phyloP scores from a whole-genome alignment of 768 basidiomycete genomes.

The Rhizopogon vesiculosus region DNA sequence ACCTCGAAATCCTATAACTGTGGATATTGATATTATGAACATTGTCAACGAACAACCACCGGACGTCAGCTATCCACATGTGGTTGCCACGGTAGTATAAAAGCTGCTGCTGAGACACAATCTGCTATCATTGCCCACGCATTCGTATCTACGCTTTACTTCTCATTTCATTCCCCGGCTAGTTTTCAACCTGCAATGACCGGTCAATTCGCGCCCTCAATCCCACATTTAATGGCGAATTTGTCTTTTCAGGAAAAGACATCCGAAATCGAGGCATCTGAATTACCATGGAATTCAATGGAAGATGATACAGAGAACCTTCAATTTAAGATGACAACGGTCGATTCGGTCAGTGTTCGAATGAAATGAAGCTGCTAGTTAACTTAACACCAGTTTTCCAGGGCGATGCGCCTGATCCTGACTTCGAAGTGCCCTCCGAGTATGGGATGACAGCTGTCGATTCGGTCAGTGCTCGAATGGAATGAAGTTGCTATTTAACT shows the following conservation, averaged over 20 bases:
- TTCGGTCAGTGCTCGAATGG: conserved; percentile 11
- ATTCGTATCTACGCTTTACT: neutral
- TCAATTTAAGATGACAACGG: conserved; percentile 22
- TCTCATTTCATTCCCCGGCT: conserved; percentile 4
- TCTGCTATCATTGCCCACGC: conserved; percentile 9
- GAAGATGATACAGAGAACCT: conserved; percentile 19
- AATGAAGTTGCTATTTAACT: neutral
- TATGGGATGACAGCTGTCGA: conserved; percentile 24
- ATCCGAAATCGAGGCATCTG: neutral
- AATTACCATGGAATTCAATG: conserved; percentile 12
- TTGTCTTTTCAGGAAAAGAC: neutral
- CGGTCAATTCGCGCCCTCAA: conserved; percentile 17
- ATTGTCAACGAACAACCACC: too few species aligned
- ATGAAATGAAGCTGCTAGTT: neutral
- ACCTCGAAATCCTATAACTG: conserved; percentile 6
- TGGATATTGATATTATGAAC: conserved; percentile 16
- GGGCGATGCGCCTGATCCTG: conserved; percentile 10
- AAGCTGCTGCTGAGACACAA: conserved; percentile 5
- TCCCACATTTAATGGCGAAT: conserved; percentile 11
- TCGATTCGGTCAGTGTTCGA: conserved; percentile 16
- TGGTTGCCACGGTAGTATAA: conserved; percentile 14
- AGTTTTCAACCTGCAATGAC: conserved; percentile 15
- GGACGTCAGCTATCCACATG: too few species aligned
- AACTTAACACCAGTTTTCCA: neutral
- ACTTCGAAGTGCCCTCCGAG: neutral